Percentiles rank a stretch among this genome's conserved stretches.
phyloP scores from a whole-genome alignment of 805 yeast species.

The Ogataea nonfermentans region DNA sequence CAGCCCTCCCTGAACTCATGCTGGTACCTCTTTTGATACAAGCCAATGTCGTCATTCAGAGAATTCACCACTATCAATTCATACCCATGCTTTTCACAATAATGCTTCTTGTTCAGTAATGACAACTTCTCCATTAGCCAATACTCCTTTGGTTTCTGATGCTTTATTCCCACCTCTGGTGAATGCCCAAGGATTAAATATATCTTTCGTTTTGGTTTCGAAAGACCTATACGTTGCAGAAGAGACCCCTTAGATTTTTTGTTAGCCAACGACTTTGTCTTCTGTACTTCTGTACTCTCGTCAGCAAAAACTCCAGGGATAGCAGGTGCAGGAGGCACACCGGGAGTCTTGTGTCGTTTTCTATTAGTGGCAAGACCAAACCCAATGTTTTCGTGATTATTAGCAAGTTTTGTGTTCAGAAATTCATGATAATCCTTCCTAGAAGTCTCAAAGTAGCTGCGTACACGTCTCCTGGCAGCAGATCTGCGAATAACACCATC shows the following conservation, averaged over 20 bases:
- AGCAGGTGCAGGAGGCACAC: constrained; percentile 28
- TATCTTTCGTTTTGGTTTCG: constrained; percentile 32
- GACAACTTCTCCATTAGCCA: constrained; percentile 50
- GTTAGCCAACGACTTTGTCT: constrained; percentile 4
- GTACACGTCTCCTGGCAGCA: constrained; percentile 7
- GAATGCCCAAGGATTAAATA: constrained; percentile 40
- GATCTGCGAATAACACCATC: neutral
- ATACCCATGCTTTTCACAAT: constrained; percentile 48
- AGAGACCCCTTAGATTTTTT: constrained; percentile 6
- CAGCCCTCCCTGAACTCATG: constrained; percentile 49
- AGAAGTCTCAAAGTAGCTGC: constrained; percentile 21
- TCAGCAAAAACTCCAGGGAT: constrained; percentile 29
- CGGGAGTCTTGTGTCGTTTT: constrained; percentile 24
- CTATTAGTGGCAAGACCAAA: constrained; percentile 21
- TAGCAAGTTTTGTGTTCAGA: constrained; percentile 25
- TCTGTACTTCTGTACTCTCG: constrained; percentile 4
- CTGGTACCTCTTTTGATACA: constrained; percentile 44
- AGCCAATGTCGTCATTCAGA: constrained; percentile 37
- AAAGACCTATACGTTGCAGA: constrained; percentile 3
- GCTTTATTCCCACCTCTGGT: constrained; percentile 40
- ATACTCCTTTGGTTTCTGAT: constrained; percentile 38
- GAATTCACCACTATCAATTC: constrained; percentile 40
- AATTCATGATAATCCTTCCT: constrained; percentile 22
- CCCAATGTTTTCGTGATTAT: constrained; percentile 25
- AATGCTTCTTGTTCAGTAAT: constrained; percentile 45